These are phyloP conservation scores for Hypocrella siamensis DNA, from an alignment of 2,329 filamentous ascomycete species.

Conservation along the genomic window DNA sequence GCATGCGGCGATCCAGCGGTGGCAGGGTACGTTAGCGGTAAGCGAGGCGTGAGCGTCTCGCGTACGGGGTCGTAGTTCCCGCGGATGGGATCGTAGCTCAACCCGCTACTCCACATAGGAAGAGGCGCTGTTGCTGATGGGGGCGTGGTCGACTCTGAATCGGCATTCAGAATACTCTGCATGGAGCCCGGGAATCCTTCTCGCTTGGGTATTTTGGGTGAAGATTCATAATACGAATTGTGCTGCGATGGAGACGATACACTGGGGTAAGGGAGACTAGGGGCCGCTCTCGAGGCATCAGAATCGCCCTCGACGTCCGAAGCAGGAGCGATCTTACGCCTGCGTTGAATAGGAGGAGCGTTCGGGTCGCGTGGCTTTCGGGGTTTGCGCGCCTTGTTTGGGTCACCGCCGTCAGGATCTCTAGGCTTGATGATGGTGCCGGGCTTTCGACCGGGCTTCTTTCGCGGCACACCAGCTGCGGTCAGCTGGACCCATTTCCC, in stretches of 20 bases:
- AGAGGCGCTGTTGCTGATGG: conserved; percentile 21
- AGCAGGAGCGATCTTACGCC: conserved; percentile 32
- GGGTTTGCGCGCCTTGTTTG: conserved; percentile 33
- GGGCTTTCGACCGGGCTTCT: conserved; percentile 51
- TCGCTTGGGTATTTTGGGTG: conserved; percentile 33
- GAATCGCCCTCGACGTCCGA: conserved; percentile 21
- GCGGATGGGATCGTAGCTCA: conserved; percentile 81
- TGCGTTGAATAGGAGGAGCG: conserved; percentile 35
- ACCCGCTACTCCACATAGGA: conserved; percentile 50
- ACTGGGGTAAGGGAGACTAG: conserved; percentile 8
- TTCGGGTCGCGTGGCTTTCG: conserved; percentile 45
- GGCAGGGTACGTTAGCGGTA: conserved; percentile 29
- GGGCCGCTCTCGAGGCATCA: conserved; percentile 10
- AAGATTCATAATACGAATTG: conserved; percentile 8
- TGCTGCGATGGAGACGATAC: conserved; percentile 9
- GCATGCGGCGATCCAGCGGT: conserved; percentile 34
- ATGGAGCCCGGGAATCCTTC: conserved; percentile 35
- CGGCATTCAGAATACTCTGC: conserved; percentile 40
- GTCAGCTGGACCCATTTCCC: conserved; percentile 32
- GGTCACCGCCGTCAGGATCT: conserved; percentile 20
- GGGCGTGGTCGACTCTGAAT: conserved; percentile 26
- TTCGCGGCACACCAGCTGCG: conserved; percentile 40
- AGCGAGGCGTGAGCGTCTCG: conserved; percentile 41
- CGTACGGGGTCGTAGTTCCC: conserved; percentile 53
- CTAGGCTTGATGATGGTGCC: conserved; percentile 35